phyloP scores from a whole-genome alignment of 306 rosid genomes.

The Aeschynomene evenia region DNA sequence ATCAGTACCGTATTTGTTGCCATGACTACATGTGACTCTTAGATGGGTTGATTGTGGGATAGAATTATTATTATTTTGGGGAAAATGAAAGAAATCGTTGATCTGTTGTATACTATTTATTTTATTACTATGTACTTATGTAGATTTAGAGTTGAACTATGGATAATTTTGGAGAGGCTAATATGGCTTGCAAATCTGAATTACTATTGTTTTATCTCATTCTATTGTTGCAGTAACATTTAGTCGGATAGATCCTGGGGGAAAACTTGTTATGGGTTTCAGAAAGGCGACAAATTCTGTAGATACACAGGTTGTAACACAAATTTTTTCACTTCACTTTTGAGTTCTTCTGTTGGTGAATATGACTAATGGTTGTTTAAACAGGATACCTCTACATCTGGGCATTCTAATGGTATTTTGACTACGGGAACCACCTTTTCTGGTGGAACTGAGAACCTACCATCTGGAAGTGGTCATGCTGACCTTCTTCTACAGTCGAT shows the following conservation, averaged over 20 bases:
- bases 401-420: slow-evolving; percentile 52
- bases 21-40: not conserved
- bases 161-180: not conserved
- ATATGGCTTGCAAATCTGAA: slow-evolving; percentile 14
- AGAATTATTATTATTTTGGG: not conserved
- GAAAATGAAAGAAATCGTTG: slow-evolving; percentile 9
- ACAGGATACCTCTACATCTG: slow-evolving; percentile 66
- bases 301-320: slow-evolving; percentile 61
- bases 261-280: slow-evolving; percentile 86
- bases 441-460: slow-evolving; percentile 58
- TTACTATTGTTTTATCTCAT: slow-evolving; percentile 19
- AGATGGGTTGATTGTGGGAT: not conserved
- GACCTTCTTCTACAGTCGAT: slow-evolving; percentile 36
- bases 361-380: slow-evolving; percentile 21
- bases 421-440: slow-evolving; percentile 52
- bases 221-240: slow-evolving; percentile 70
- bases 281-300: slow-evolving; percentile 70
- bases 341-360: slow-evolving; percentile 1
- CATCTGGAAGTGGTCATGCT: slow-evolving; percentile 50
- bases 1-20: too few species aligned
- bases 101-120: slow-evolving; percentile 1
- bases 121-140: not conserved
- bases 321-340: slow-evolving; percentile 15
- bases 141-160: not conserved
- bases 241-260: slow-evolving; percentile 95